A percentile compares a stretch with the other conserved stretches of the same genome.
These are phyloP conservation scores for Apiospora aurea DNA, from an alignment of 2,329 filamentous ascomycete species.

Conservation along the genomic window DNA sequence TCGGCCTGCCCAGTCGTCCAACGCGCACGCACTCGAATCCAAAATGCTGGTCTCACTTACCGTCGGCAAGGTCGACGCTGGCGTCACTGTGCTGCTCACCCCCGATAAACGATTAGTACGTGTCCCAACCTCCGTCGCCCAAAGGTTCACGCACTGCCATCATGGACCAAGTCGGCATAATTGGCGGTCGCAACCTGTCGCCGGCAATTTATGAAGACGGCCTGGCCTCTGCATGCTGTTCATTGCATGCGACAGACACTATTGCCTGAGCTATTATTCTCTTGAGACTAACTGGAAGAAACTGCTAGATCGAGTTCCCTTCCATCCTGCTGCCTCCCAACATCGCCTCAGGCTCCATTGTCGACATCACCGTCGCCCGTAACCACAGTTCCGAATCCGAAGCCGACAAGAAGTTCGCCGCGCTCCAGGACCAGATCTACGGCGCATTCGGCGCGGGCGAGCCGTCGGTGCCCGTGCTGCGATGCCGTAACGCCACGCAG, in stretches of 20 bases:
- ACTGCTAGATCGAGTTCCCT: conserved; percentile 89
- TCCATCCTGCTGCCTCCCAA: conserved; percentile 95
- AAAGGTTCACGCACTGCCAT: not conserved
- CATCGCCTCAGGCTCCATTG: conserved; percentile 94
- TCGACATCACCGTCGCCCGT: conserved; percentile 94
- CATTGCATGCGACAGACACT: conserved; percentile 27
- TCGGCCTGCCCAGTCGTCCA: not conserved
- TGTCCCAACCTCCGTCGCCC: conserved; percentile 31
- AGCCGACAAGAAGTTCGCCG: conserved; percentile 77
- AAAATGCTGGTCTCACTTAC: conserved; percentile 96
- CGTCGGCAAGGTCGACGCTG: conserved; percentile 98
- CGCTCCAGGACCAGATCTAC: conserved; percentile 89
- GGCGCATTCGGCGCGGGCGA: conserved; percentile 82
- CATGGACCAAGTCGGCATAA: conserved; percentile 7
- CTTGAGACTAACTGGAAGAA: conserved; percentile 32
- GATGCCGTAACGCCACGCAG: conserved; percentile 96
- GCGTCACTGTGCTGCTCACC: conserved; percentile 94
- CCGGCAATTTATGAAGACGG: not conserved
- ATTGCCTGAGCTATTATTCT: conserved; percentile 29
- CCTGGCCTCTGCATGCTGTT: not conserved
- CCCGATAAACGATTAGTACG: conserved; percentile 94
- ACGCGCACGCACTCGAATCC: conserved; percentile 18
- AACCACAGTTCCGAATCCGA: conserved; percentile 81
- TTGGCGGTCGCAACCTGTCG: conserved; percentile 31
- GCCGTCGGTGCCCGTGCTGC: conserved; percentile 78